Percentiles rank a stretch among this genome's conserved stretches.
Conservation (phyloP, 2,329 filamentous ascomycete species). For the Diaporthe amygdali region DNA sequence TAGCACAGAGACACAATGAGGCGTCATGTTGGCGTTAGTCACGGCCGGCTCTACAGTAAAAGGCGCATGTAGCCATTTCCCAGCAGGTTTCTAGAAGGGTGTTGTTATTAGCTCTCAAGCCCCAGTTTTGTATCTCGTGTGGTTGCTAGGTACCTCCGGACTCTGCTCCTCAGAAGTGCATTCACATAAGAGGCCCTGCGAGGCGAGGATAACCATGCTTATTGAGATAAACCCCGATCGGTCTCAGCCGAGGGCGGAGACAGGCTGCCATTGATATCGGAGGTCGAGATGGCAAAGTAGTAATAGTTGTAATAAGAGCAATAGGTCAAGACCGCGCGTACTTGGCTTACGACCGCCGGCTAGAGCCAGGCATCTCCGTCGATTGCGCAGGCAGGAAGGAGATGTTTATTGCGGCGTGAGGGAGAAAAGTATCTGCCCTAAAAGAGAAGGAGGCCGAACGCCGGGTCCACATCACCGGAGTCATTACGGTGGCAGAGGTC, state of each 20-base stretch:
- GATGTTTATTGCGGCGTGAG: not conserved
- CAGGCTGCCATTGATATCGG: not conserved
- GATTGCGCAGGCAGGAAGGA: not conserved
- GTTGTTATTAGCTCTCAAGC: not conserved
- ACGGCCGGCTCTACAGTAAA: not conserved
- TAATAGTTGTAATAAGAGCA: not conserved
- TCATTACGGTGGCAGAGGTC: not conserved
- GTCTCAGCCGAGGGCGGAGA: not conserved
- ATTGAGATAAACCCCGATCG: not conserved
- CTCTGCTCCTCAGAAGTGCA: not conserved
- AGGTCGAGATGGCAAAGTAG: not conserved
- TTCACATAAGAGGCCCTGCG: not conserved
- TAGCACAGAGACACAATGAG: not conserved
- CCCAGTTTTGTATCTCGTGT: not conserved
- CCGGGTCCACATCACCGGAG: not conserved
- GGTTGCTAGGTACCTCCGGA: not conserved
- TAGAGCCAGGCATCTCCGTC: not conserved
- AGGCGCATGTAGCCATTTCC: not conserved
- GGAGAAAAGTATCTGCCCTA: too few relatives aligned
- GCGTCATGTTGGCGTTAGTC: not conserved
- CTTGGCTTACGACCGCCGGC: not conserved
- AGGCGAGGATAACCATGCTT: constrained; percentile 6
- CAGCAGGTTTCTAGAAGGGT: not conserved
- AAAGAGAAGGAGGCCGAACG: not conserved
- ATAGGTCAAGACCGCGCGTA: not conserved